phyloP scores from a whole-genome alignment of 306 rosid species.

The Cicer judaicum region DNA sequence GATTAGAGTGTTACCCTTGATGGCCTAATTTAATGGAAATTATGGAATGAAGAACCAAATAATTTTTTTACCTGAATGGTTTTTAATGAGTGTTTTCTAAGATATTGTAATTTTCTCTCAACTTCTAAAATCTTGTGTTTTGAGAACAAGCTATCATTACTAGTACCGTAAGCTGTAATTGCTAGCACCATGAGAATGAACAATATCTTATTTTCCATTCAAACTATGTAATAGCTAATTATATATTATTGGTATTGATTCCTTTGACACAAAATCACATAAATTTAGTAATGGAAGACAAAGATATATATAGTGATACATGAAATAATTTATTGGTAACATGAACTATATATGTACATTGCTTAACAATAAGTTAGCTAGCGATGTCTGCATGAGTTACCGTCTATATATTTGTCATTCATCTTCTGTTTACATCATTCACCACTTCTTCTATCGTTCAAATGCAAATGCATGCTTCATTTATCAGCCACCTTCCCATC shows the following conservation, averaged over 20 bases:
- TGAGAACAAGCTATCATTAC: conserved; percentile 43
- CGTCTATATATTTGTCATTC: conserved; percentile 52
- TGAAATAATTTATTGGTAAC: conserved; percentile 15
- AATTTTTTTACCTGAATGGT: conserved; percentile 53
- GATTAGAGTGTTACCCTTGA: too few relatives aligned
- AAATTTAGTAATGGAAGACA: conserved; percentile 18
- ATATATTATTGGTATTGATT: background rate
- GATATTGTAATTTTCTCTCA: conserved; percentile 57
- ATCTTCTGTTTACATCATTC: conserved; percentile 42
- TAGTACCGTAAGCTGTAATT: conserved; percentile 36
- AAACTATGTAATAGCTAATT: conserved; percentile 14
- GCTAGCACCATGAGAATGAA: conserved; percentile 43
- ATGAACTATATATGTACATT: conserved; percentile 25
- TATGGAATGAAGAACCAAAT: background rate
- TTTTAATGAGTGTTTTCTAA: conserved; percentile 56
- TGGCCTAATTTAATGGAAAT: too few relatives aligned
- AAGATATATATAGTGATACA: conserved; percentile 26
- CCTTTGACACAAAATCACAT: conserved; percentile 1
- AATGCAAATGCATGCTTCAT: conserved; percentile 44
- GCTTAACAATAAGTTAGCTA: conserved; percentile 33
- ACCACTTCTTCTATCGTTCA: conserved; percentile 2
- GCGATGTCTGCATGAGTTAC: conserved; percentile 58
- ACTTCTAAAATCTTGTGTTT: conserved; percentile 51
- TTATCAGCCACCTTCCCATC: conserved; percentile 31
- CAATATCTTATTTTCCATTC: conserved; percentile 34